Evolutionary conservation across 2,329 filamentous ascomycete species (phyloP).

Genomic region (Exophiala aquamarina): DNA sequence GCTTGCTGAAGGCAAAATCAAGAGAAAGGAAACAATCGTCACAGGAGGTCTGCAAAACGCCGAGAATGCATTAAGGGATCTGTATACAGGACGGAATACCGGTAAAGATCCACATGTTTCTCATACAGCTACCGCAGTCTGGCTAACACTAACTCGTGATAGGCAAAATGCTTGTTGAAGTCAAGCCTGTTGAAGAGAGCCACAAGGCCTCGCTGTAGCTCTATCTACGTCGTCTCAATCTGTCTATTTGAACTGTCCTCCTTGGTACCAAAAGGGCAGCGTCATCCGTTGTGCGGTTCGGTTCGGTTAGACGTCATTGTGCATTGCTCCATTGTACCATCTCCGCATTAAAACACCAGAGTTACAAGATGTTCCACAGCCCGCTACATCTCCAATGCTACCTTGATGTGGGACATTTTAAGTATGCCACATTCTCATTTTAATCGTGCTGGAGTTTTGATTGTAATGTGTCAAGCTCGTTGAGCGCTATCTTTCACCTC

Average conservation of each 20-base stretch:
- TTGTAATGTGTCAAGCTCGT: too few relatives aligned
- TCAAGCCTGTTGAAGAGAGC: conserved; percentile 42
- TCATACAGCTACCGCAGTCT: neutral
- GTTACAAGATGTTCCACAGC: neutral
- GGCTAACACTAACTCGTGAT: conserved; percentile 1
- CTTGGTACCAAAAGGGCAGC: too few relatives aligned
- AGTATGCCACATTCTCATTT: neutral
- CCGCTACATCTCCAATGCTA: conserved; percentile 1
- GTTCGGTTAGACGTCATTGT: too few relatives aligned
- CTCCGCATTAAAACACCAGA: neutral
- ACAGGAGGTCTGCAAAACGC: conserved; percentile 66
- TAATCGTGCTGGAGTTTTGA: too few relatives aligned
- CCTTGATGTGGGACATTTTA: conserved; percentile 1
- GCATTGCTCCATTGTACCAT: too few relatives aligned
- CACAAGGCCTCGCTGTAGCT: conserved; percentile 16
- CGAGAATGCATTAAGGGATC: conserved; percentile 60
- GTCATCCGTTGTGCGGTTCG: too few relatives aligned
- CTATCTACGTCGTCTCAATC: too few relatives aligned
- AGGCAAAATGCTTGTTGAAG: conserved; percentile 42
- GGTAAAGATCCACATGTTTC: conserved; percentile 47
- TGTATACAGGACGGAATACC: conserved; percentile 70
- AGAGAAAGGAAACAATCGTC: conserved; percentile 69
- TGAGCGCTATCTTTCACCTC: too few relatives aligned
- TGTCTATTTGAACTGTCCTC: too few relatives aligned
- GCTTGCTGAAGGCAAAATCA: conserved; percentile 70